phyloP scores from a whole-genome alignment of 2,329 filamentous ascomycete species.

The Tolypocladium guangdongense region DNA sequence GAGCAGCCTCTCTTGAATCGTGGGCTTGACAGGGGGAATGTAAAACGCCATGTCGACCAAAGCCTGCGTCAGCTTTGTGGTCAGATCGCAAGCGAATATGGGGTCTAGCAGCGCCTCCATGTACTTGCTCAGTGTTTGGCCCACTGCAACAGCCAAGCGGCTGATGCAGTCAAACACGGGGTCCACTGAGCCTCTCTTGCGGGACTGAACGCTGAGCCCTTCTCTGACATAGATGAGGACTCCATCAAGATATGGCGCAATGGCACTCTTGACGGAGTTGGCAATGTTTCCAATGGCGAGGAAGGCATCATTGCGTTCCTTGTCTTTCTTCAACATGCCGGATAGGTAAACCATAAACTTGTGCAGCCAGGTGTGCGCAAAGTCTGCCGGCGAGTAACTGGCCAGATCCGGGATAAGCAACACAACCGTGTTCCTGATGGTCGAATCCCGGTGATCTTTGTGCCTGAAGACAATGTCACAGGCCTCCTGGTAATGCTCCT shows the following conservation, averaged over 20 bases:
- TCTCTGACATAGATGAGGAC: conserved; percentile 91
- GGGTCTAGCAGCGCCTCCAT: conserved; percentile 93
- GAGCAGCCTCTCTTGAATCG: conserved; percentile 85
- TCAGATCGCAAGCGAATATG: conserved; percentile 93
- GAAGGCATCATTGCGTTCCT: conserved; percentile 89
- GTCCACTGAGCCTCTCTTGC: conserved; percentile 51
- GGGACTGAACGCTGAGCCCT: conserved; percentile 71
- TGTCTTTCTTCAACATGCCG: conserved; percentile 86
- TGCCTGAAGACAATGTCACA: conserved; percentile 89
- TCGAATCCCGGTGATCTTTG: conserved; percentile 82
- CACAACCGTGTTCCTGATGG: conserved; percentile 83
- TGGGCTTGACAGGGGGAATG: conserved; percentile 85
- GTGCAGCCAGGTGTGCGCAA: conserved; percentile 77
- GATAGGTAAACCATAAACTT: conserved; percentile 97
- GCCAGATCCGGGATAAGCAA: conserved; percentile 86
- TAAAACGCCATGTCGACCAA: conserved; percentile 98
- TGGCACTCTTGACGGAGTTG: conserved; percentile 89
- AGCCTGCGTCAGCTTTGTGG: conserved; percentile 86
- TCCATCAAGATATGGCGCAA: conserved; percentile 88
- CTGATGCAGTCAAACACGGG: conserved; percentile 98
- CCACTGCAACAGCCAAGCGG: conserved; percentile 87
- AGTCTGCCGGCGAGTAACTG: conserved; percentile 84
- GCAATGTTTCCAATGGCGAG: conserved; percentile 93
- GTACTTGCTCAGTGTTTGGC: conserved; percentile 94
- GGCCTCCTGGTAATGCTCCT: conserved; percentile 80